Percentiles rank a stretch among this genome's conserved stretches.
Evolutionary conservation across 176 grass and related monocot genomes (phyloP).

Genomic region (Metroxylon sagu): DNA sequence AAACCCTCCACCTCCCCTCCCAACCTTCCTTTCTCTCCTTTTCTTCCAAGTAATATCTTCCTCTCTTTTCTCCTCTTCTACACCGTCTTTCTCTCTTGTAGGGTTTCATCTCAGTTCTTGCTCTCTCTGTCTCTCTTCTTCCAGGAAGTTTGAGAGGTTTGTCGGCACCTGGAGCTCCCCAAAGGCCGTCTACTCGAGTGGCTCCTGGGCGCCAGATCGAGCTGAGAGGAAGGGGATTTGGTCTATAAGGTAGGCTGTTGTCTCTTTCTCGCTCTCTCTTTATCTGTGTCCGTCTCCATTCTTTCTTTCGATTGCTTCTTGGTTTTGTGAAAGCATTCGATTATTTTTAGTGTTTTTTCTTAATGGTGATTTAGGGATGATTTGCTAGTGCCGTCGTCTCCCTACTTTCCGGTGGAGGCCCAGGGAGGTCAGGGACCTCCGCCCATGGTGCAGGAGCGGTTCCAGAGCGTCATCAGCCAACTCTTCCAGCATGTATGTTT

Average conservation of each 20-base stretch:
- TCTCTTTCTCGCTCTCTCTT: too few species aligned
- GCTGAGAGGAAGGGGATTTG: conserved; percentile 50
- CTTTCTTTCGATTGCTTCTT: neutral
- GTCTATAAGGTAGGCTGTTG: conserved; percentile 51
- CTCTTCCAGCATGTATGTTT: conserved; percentile 70
- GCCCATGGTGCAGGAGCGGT: conserved; percentile 70
- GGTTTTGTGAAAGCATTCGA: neutral
- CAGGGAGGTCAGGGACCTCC: conserved; percentile 64
- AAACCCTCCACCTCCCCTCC: conserved; percentile 20
- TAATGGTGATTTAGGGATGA: conserved; percentile 45
- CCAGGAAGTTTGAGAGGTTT: conserved; percentile 26
- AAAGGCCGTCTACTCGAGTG: conserved; percentile 3
- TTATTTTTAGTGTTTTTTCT: neutral
- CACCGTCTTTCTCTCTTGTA: neutral
- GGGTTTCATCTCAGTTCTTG: too few species aligned
- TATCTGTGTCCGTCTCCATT: neutral
- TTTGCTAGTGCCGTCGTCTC: conserved; percentile 55
- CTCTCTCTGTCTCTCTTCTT: conserved; percentile 1
- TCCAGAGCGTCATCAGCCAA: conserved; percentile 75
- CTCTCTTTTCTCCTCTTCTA: neutral
- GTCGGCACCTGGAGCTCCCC: conserved; percentile 6
- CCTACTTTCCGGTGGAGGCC: conserved; percentile 43
- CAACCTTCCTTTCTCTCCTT: conserved; percentile 2
- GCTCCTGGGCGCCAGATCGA: conserved; percentile 14
- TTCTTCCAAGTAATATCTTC: neutral